Conservation (phyloP, 106 monocot genomes). For the Acorus gramineus region DNA sequence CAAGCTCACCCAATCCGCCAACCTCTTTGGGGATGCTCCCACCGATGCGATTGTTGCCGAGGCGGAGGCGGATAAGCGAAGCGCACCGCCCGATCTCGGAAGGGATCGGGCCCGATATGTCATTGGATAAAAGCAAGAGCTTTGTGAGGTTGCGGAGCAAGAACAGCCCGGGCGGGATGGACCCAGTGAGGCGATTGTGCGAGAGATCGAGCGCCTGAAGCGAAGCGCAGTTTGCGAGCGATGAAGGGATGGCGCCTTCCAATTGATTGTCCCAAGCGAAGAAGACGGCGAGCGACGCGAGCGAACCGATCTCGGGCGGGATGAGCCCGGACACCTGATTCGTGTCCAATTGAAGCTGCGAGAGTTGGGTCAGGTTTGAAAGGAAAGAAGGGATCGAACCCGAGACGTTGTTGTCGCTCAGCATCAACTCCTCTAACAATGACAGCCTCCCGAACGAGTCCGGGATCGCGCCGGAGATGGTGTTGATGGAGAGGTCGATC, state of each 20-base stretch:
- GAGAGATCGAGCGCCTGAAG: conserved; percentile 78
- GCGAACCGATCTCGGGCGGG: conserved; percentile 51
- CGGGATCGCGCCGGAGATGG: conserved; percentile 85
- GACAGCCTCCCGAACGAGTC: conserved; percentile 35
- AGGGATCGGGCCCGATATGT: conserved; percentile 75
- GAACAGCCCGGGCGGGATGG: conserved; percentile 69
- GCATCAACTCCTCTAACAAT: conserved; percentile 60
- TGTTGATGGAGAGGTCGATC: conserved; percentile 87
- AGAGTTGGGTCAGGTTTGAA: conserved; percentile 38
- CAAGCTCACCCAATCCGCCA: conserved; percentile 38
- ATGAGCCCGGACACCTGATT: conserved; percentile 75
- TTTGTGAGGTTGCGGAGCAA: conserved; percentile 73
- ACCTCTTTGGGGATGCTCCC: conserved; percentile 56
- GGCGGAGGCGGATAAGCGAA: conserved; percentile 63
- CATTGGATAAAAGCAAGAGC: conserved; percentile 64
- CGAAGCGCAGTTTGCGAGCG: conserved; percentile 35
- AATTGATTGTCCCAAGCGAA: conserved; percentile 90
- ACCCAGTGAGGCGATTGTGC: conserved; percentile 75
- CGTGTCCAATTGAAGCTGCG: conserved; percentile 68
- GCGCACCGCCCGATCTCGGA: conserved; percentile 60
- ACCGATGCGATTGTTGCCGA: conserved; percentile 53
- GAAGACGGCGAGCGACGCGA: conserved; percentile 42
- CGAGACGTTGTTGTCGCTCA: conserved; percentile 90
- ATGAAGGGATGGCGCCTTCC: conserved; percentile 66
- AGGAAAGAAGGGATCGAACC: conserved; percentile 65